Percentiles rank a stretch among this genome's conserved stretches.
Evolutionary conservation across 257 asterid species (phyloP).

Genomic region (Solanum appendiculatum): DNA sequence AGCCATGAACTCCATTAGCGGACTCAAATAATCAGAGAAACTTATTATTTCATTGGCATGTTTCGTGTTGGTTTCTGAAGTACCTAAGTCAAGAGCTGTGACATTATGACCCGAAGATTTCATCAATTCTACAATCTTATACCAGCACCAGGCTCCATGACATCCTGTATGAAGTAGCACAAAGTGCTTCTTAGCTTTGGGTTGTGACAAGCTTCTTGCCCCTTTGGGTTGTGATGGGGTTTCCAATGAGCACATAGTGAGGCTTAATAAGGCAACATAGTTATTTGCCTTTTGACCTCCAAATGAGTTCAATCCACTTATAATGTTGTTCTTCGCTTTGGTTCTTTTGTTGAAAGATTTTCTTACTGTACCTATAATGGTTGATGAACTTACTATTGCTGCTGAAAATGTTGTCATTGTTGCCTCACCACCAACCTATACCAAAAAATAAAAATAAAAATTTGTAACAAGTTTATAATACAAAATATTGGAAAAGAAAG

Average conservation of each 20-base stretch:
- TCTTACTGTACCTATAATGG: slow-evolving; percentile 20
- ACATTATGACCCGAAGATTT: slow-evolving; percentile 15
- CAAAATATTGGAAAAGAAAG: not conserved
- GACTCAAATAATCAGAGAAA: slow-evolving; percentile 12
- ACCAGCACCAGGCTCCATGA: slow-evolving; percentile 40
- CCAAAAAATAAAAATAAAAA: not conserved
- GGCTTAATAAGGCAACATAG: slow-evolving; percentile 45
- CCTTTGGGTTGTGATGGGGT: slow-evolving; percentile 14
- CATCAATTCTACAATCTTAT: slow-evolving; percentile 6
- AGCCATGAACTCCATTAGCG: slow-evolving; percentile 24
- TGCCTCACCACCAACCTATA: slow-evolving; percentile 24
- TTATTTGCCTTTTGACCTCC: slow-evolving; percentile 68
- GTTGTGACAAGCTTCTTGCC: not conserved
- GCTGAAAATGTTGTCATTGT: slow-evolving; percentile 28
- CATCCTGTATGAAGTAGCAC: slow-evolving; percentile 25
- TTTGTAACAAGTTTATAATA: not conserved
- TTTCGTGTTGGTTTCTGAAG: slow-evolving; percentile 18
- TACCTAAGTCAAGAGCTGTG: slow-evolving; percentile 21
- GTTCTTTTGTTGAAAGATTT: slow-evolving; percentile 17
- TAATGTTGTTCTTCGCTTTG: slow-evolving; percentile 26
- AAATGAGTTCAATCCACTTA: slow-evolving; percentile 63
- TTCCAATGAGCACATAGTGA: slow-evolving; percentile 43
- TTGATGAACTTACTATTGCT: slow-evolving; percentile 19
- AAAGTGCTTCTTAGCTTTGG: slow-evolving; percentile 5
- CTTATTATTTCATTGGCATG: not conserved